Evolutionary conservation across 2,329 filamentous ascomycete species (phyloP).

Genomic region (Stenocarpella maydis): DNA sequence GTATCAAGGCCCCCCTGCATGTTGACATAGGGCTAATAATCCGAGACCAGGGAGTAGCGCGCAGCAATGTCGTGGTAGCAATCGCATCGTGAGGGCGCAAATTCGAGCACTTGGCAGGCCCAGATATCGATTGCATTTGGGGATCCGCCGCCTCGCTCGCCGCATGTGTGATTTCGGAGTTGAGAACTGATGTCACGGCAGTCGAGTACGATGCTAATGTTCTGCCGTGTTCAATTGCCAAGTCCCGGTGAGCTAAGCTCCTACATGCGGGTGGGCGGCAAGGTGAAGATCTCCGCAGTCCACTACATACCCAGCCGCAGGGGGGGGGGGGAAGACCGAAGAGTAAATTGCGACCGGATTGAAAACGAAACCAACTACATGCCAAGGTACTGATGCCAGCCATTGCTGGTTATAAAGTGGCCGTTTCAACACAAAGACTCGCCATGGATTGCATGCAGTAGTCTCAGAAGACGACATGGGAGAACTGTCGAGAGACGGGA

Average conservation of each 20-base stretch:
- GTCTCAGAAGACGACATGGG: neutral
- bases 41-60: neutral
- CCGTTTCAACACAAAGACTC: neutral
- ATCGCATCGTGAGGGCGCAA: neutral
- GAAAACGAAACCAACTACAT: too few species aligned
- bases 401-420: too few species aligned
- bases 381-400: neutral
- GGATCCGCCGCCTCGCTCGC: neutral
- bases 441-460: neutral
- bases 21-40: neutral
- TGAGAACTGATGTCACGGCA: neutral
- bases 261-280: neutral
- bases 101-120: neutral
- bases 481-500: too few species aligned
- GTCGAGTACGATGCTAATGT: neutral
- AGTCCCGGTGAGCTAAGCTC: neutral
- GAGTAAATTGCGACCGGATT: too few species aligned
- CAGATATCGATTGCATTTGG: constrained; percentile 1
- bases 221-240: constrained; percentile 3
- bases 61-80: neutral
- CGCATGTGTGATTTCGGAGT: neutral
- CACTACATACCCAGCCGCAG: neutral
- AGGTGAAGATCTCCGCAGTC: neutral
- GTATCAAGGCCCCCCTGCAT: neutral
- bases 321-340: too few species aligned